Evolutionary conservation across 2,329 filamentous ascomycete genomes (phyloP), one percentile per base, ranked within the genome.

Genomic region (Aspergillus puulaauensis): DNA sequence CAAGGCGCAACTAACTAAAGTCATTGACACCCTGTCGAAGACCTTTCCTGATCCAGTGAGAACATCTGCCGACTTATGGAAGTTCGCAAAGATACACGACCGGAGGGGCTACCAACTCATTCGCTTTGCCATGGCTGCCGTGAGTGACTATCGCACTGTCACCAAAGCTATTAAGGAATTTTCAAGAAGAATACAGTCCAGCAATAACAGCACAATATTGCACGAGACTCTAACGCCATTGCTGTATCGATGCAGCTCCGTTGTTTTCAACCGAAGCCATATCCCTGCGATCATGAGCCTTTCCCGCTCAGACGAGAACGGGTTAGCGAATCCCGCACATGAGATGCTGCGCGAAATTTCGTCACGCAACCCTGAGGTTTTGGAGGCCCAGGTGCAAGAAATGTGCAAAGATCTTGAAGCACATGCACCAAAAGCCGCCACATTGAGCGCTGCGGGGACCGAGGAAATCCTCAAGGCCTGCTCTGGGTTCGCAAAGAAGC

Each of bases 221-320:
- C 77, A 96, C 3, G 91, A 96, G 37, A 96, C 91, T 0, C 73
- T 99, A 24, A 84, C 88, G 6, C 90, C 92, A 5, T 80, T 99
- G 15, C 79, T 98, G 4, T 96, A 96, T 71, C 87, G 91, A 44
- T 88, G 88, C 54, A 89, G 91, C 35, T 87, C 91, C 57, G 82
- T 99, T 62, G 84, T 96, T 64, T 97, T 96, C 78, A 99, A 97
- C 77, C 88, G 90, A 69, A 98, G 93, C 71, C 93, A 99, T 71
- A 87, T 99, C 17, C 87, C 93, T 3, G 87, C 91, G 0, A 93
- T 98, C 61, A 90, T 98, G 79, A 88, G 92, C 57, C 90, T 89
- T 68, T 92, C 93, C 11, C 88, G 91, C 67, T 93, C 86, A 9
- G 89, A 97, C 69, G 89, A 93, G 68, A 86, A 90, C 49, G 88